Evolutionary conservation across 768 basidiomycete genomes (phyloP).

Genomic region (Podaxis pistillaris): DNA sequence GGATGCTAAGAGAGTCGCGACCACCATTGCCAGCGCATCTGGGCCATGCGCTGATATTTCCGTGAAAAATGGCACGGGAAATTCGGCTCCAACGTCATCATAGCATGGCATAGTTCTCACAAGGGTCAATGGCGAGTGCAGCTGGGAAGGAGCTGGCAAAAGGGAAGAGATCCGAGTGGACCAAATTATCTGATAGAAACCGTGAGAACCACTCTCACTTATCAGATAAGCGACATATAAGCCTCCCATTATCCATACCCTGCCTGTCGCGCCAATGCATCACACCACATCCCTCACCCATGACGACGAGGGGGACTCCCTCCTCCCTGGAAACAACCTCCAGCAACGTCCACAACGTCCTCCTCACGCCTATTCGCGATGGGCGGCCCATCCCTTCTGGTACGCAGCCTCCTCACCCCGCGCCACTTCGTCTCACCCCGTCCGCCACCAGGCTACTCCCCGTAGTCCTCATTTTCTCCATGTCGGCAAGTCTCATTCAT

Average conservation of each 20-base stretch:
- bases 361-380: constrained; percentile 13
- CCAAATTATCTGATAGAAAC: neutral
- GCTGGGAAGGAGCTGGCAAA: too few relatives aligned
- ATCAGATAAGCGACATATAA: constrained; percentile 12
- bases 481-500: constrained; percentile 50
- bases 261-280: neutral
- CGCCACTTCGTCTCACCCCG: constrained; percentile 9
- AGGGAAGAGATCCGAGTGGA: neutral
- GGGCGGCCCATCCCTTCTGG: constrained; percentile 46
- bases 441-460: constrained; percentile 59
- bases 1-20: too few relatives aligned
- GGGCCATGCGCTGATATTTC: too few relatives aligned
- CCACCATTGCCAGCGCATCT: too few relatives aligned
- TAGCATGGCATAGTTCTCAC: too few relatives aligned
- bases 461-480: constrained; percentile 60
- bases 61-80: too few relatives aligned
- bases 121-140: too few relatives aligned
- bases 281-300: neutral
- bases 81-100: too few relatives aligned
- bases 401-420: constrained; percentile 20
- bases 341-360: neutral
- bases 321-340: neutral
- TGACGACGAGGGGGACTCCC: constrained; percentile 7
- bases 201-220: constrained; percentile 10
- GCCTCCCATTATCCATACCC: neutral